phyloP scores from a whole-genome alignment of 345 rosid genomes.

The Punica granatum region DNA sequence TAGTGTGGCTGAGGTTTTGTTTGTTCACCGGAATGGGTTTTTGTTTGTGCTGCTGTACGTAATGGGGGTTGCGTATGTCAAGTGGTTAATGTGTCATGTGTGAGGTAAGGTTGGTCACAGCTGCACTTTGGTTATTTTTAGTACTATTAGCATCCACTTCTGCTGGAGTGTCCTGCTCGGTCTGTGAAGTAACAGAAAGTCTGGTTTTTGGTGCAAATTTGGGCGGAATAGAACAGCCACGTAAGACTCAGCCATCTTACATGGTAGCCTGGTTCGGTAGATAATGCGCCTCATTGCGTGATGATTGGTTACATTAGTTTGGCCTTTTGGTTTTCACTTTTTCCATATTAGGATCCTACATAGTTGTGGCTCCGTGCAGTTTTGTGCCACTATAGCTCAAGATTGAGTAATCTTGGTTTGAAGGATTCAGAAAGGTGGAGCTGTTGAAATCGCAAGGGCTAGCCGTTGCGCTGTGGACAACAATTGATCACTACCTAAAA shows the following conservation, averaged over 20 bases:
- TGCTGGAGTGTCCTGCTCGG: neutral
- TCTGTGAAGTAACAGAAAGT: neutral
- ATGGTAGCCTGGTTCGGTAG: neutral
- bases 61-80: neutral
- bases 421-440: too few species aligned
- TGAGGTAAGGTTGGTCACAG: neutral
- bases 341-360: too few species aligned
- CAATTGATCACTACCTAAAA: too few species aligned
- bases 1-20: neutral
- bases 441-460: too few species aligned
- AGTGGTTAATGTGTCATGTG: neutral
- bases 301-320: neutral
- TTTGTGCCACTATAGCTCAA: too few species aligned
- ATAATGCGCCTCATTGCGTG: neutral
- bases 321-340: too few species aligned
- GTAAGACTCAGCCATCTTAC: neutral
- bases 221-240: neutral
- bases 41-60: neutral
- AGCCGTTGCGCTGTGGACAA: too few species aligned
- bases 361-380: too few species aligned
- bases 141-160: neutral
- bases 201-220: neutral
- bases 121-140: neutral
- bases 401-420: too few species aligned
- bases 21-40: neutral